phyloP scores from a whole-genome alignment of 2,329 filamentous ascomycete species.

The Neonectria punicea region DNA sequence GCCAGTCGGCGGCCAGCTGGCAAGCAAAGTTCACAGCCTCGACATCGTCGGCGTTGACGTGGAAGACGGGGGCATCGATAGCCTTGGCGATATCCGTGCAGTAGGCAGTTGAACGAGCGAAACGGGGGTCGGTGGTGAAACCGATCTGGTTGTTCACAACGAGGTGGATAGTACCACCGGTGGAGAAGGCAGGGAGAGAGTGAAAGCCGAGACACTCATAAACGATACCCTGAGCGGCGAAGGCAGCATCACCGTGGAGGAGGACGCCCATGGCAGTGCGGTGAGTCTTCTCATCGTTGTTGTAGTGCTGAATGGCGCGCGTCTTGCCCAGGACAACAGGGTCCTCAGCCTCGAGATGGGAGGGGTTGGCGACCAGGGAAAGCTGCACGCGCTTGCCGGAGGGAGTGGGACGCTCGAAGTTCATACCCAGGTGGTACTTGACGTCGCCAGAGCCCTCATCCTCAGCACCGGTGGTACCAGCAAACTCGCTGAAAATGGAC shows the following conservation, averaged over 20 bases:
- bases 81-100: constrained; percentile 99
- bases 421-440: constrained; percentile 99
- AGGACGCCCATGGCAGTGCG: constrained; percentile 93
- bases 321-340: constrained; percentile 98
- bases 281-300: constrained; percentile 92
- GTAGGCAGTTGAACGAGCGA: constrained; percentile 96
- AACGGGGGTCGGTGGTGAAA: constrained; percentile 98
- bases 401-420: constrained; percentile 97
- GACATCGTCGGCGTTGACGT: constrained; percentile 98
- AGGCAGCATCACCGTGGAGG: constrained; percentile 96
- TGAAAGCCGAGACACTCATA: constrained; percentile 99
- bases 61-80: constrained; percentile 97
- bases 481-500: constrained; percentile 99
- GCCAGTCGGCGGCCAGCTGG: constrained; percentile 97
- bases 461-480: constrained; percentile 84
- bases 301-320: constrained; percentile 98
- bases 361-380: constrained; percentile 97
- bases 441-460: constrained; percentile 98
- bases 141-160: constrained; percentile 99
- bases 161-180: constrained; percentile 95
- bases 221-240: constrained; percentile 95
- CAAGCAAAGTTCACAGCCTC: constrained; percentile 99
- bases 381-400: constrained; percentile 99
- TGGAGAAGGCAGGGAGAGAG: constrained; percentile 94
- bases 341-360: constrained; percentile 97